A percentile compares a stretch with the other conserved stretches of the same genome.
Evolutionary conservation across 306 rosid species (phyloP).

Genomic region (Sophora flavescens): DNA sequence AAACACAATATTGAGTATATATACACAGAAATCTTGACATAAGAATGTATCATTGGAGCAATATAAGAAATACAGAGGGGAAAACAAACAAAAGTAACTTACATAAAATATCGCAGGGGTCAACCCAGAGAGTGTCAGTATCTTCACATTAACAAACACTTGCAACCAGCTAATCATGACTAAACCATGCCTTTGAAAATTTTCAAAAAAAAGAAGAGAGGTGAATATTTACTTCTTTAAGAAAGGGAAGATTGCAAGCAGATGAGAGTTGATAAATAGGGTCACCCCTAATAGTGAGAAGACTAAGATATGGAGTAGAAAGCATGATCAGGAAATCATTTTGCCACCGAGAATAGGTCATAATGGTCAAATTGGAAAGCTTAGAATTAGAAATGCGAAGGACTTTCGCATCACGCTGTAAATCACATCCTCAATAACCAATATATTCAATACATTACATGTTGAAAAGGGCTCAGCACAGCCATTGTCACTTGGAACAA

Average conservation of each 20-base stretch:
- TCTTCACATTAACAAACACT: background rate
- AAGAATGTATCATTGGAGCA: background rate
- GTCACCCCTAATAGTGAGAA: background rate
- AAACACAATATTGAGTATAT: background rate
- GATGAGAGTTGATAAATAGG: background rate
- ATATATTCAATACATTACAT: background rate
- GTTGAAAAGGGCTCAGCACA: background rate
- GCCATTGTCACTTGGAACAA: background rate
- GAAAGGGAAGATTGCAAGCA: background rate
- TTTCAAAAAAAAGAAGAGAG: rapidly evolving
- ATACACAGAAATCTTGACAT: background rate
- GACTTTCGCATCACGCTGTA: background rate
- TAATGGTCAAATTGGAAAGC: background rate
- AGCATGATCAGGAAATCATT: no score
- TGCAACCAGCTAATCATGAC: background rate
- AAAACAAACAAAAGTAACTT: background rate
- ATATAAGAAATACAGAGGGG: background rate
- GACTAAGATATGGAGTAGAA: background rate
- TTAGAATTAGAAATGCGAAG: background rate
- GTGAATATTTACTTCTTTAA: background rate
- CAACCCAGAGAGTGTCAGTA: background rate
- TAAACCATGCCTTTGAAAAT: rapidly evolving
- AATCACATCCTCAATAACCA: background rate
- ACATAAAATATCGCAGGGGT: background rate
- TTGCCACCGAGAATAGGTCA: no score